phyloP scores from a whole-genome alignment of 179 eudicot genomes.

The Gypsophila paniculata region DNA sequence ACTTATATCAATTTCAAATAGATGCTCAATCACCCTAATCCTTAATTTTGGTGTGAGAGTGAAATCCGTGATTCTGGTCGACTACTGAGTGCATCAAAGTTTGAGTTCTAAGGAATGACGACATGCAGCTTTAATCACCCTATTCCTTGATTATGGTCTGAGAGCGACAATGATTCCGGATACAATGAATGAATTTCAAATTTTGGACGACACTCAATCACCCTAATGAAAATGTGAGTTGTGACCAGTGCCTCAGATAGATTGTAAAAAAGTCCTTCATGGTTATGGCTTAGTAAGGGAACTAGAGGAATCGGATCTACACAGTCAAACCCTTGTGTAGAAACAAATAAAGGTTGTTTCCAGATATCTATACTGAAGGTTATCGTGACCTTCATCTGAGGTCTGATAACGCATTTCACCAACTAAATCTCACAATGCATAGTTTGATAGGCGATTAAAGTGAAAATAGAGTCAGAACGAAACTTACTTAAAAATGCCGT shows the following conservation, averaged over 20 bases:
- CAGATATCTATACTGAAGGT: too few species aligned
- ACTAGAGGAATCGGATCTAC: too few species aligned
- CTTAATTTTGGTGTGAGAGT: too few species aligned
- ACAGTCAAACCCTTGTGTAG: too few species aligned
- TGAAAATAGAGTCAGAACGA: conserved; percentile 1
- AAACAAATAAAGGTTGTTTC: too few species aligned
- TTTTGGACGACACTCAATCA: neutral
- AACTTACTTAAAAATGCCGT: conserved; percentile 75
- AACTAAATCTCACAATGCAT: neutral
- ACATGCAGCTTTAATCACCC: too few species aligned
- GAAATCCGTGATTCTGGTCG: too few species aligned
- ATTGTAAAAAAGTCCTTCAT: too few species aligned
- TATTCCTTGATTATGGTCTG: neutral
- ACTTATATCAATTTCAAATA: neutral
- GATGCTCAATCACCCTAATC: too few species aligned
- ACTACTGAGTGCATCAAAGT: neutral
- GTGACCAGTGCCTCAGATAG: too few species aligned
- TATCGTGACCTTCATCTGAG: neutral
- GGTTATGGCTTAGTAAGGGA: neutral
- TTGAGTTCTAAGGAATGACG: too few species aligned
- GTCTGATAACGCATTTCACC: neutral
- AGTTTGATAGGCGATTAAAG: neutral
- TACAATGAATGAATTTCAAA: neutral
- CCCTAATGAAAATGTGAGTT: too few species aligned
- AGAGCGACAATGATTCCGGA: neutral